Percentiles rank a stretch among this genome's conserved stretches.
Conservation (phyloP, 129 eudicot species). For the Scalesia atractyloides region DNA sequence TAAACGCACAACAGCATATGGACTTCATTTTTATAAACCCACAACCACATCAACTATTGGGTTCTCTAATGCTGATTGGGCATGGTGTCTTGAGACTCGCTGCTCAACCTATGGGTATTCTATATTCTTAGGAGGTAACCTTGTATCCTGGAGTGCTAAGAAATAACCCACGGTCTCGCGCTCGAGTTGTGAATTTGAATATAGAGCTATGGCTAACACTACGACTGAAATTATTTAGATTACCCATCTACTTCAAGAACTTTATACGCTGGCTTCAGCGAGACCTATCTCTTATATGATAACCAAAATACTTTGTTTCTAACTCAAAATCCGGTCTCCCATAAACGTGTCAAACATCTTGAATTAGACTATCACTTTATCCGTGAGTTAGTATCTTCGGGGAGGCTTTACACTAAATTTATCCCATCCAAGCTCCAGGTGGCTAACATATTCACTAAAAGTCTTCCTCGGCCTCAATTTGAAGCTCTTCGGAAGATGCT, state of each 20-base stretch:
- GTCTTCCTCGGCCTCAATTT: not conserved
- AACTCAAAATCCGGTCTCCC: not conserved
- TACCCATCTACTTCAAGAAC: too few relatives aligned
- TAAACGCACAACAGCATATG: too few relatives aligned
- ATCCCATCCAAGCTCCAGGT: not conserved
- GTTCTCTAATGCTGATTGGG: too few relatives aligned
- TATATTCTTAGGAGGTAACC: too few relatives aligned
- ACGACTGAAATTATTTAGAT: too few relatives aligned
- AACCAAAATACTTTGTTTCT: not conserved
- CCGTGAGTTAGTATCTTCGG: not conserved
- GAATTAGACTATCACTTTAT: not conserved
- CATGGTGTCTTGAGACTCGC: not conserved
- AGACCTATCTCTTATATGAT: not conserved
- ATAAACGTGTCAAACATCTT: not conserved
- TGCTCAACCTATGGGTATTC: not conserved
- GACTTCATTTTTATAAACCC: too few relatives aligned
- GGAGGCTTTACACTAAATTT: not conserved
- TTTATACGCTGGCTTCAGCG: not conserved
- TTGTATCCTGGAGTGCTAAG: too few relatives aligned
- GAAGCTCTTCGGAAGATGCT: not conserved
- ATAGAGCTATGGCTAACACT: too few relatives aligned
- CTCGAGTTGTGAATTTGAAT: too few relatives aligned
- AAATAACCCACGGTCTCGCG: too few relatives aligned
- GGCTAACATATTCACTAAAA: not conserved
- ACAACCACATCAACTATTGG: too few relatives aligned